A percentile compares a stretch with the other conserved stretches of the same genome.
These are phyloP conservation scores for Camellia granthamiana DNA, from an alignment of 148 eudicot genomes.

Conservation along the genomic window DNA sequence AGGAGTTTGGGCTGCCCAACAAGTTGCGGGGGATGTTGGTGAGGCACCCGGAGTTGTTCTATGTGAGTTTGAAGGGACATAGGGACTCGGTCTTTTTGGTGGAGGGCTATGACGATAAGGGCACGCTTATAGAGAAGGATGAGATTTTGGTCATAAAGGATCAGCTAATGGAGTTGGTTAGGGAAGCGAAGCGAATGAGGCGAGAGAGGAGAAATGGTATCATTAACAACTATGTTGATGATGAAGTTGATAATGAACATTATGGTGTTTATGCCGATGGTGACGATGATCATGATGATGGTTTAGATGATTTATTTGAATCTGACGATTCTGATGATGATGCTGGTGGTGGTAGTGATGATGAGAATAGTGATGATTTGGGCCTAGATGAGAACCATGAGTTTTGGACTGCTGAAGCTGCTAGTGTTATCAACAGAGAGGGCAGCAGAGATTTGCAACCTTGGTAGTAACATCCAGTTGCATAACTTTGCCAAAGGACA, in stretches of 20 bases:
- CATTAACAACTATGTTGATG: constrained; percentile 11
- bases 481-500: neutral
- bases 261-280: constrained; percentile 27
- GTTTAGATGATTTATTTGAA: constrained; percentile 55
- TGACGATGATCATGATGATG: constrained; percentile 39
- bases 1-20: constrained; percentile 86
- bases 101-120: constrained; percentile 74
- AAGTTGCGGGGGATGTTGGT: constrained; percentile 71
- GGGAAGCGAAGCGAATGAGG: constrained; percentile 70
- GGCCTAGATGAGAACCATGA: constrained; percentile 23
- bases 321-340: constrained; percentile 40
- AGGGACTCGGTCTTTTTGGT: constrained; percentile 86
- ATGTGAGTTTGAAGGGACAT: constrained; percentile 78
- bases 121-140: constrained; percentile 54
- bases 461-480: constrained; percentile 45
- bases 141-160: constrained; percentile 45
- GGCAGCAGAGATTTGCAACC: constrained; percentile 31
- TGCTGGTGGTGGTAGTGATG: constrained; percentile 27
- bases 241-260: constrained; percentile 4
- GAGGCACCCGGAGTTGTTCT: constrained; percentile 91
- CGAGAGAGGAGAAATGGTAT: constrained; percentile 44
- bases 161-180: constrained; percentile 57
- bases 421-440: neutral
- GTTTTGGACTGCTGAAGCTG: constrained; percentile 52
- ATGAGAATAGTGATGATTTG: constrained; percentile 31